Conservation (phyloP, 2,329 filamentous ascomycete genomes). For the Xylariaceae sp. region DNA sequence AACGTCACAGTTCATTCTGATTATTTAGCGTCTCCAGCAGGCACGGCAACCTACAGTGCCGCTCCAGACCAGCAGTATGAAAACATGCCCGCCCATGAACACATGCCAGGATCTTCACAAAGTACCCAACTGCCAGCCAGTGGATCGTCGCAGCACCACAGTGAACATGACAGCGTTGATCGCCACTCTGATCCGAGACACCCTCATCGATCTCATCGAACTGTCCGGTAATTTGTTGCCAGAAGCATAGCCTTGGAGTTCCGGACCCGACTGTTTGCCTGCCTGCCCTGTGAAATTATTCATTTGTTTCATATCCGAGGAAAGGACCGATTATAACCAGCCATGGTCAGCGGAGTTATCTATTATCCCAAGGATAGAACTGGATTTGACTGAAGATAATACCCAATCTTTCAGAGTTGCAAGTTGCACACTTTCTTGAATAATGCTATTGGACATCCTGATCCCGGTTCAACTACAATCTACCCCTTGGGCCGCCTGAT, state of each 20-base stretch:
- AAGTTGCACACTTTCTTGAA: constrained; percentile 33
- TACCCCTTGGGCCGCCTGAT: constrained; percentile 23
- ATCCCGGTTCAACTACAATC: constrained; percentile 21
- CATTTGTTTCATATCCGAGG: constrained; percentile 28
- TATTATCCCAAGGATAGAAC: constrained; percentile 32
- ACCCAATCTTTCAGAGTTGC: constrained; percentile 31
- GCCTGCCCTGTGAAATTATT: constrained; percentile 25
- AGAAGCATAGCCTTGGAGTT: constrained; percentile 23
- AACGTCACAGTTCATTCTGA: constrained; percentile 35
- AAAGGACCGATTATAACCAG: constrained; percentile 28
- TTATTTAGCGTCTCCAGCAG: constrained; percentile 51
- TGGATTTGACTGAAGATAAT: constrained; percentile 30
- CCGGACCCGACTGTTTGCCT: constrained; percentile 19
- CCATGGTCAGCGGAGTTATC: constrained; percentile 25
- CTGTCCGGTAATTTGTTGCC: constrained; percentile 28
- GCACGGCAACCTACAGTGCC: constrained; percentile 38
- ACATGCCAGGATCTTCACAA: constrained; percentile 26
- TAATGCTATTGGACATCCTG: constrained; percentile 27
- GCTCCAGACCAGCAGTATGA: constrained; percentile 50
- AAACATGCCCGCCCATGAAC: constrained; percentile 37
- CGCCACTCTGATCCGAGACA: constrained; percentile 30
- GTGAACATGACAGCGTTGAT: constrained; percentile 31
- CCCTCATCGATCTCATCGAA: constrained; percentile 27
- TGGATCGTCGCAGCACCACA: constrained; percentile 30
- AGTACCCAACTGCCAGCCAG: constrained; percentile 31